Base-by-base conservation (phyloP, 495 filamentous ascomycete species). In the Evernia prunastri region DNA sequence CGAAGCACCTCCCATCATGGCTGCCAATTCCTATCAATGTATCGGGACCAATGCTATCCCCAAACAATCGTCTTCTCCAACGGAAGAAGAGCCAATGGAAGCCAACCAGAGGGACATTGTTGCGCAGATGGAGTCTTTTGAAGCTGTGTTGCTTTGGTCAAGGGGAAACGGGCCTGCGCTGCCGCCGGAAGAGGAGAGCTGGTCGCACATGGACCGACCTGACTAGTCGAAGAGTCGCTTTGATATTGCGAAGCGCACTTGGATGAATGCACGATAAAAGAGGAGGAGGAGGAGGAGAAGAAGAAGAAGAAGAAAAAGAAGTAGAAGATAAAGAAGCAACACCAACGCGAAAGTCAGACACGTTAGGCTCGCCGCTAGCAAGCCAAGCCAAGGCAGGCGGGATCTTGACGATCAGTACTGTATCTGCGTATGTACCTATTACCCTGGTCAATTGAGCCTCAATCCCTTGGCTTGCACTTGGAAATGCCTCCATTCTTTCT, bases 381-480 rank as follows among this genome's bases (percentile, higher is more conserved):
- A 23, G 49, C 49, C 11, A 31, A 18, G 36, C 39, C 27, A 2
- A 23, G 49, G 25, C 11, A 31, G 7, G 36, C 39, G 37, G 36
- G 33, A 63, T 54, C 35, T 56, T 42, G 49, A 29, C 8, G 31
- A 54, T 63, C 42, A 35, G n/a, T 35, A n/a, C n/a, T n/a, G n/a
- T n/a, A n/a, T n/a, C n/a, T n/a, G n/a, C n/a, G n/a, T n/a, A n/a
- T n/a, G n/a, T n/a, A n/a, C n/a, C n/a, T n/a, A n/a, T n/a, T n/a
- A n/a, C n/a, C n/a, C n/a, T n/a, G n/a, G n/a, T 40, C 39, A 57
- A 42, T 63, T 63, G 60, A 63, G 51, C 60, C 60, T 63, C 60
- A 63, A 37, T 11, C 33, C 35, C 25, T 40, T 54, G 42, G 36
- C 47, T 62, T 37, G n/a, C 47, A 56, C 31, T 20, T 42, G 20